A percentile compares a stretch with the other conserved stretches of the same genome.
Evolutionary conservation across 805 yeast genomes (phyloP).

Genomic region (Spathaspora passalidarum): DNA sequence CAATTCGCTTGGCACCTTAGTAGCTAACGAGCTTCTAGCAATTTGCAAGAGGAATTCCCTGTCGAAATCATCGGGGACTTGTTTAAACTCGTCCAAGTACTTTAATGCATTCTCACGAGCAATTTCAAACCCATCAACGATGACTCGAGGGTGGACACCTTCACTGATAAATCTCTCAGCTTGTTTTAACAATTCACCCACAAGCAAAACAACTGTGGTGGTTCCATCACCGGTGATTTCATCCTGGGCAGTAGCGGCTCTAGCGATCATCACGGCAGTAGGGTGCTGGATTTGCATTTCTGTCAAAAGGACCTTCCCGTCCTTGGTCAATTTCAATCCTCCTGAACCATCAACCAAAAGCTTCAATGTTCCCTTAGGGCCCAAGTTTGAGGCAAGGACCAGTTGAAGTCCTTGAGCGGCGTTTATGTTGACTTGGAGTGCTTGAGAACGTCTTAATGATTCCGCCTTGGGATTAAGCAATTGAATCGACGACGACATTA

Average conservation of each 20-base stretch:
- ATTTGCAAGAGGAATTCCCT: conserved; percentile 89
- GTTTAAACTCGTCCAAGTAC: conserved; percentile 66
- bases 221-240: conserved; percentile 99
- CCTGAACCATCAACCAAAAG: conserved; percentile 98
- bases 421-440: conserved; percentile 88
- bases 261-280: conserved; percentile 58
- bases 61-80: conserved; percentile 52
- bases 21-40: conserved; percentile 83
- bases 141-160: conserved; percentile 93
- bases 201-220: conserved; percentile 89
- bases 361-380: conserved; percentile 96
- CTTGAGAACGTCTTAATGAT: conserved; percentile 92
- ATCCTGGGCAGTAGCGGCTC: conserved; percentile 98
- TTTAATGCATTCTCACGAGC: conserved; percentile 77
- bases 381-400: conserved; percentile 86
- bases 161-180: conserved; percentile 89
- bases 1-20: conserved; percentile 78
- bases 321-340: conserved; percentile 90
- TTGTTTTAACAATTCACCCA: conserved; percentile 91
- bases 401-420: conserved; percentile 97
- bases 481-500: conserved; percentile 47
- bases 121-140: conserved; percentile 91
- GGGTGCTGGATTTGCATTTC: conserved; percentile 89
- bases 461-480: conserved; percentile 96
- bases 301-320: conserved; percentile 87